Base-by-base conservation (phyloP, 225 moss, liverwort and hornwort species). In the Neckera pumila region DNA sequence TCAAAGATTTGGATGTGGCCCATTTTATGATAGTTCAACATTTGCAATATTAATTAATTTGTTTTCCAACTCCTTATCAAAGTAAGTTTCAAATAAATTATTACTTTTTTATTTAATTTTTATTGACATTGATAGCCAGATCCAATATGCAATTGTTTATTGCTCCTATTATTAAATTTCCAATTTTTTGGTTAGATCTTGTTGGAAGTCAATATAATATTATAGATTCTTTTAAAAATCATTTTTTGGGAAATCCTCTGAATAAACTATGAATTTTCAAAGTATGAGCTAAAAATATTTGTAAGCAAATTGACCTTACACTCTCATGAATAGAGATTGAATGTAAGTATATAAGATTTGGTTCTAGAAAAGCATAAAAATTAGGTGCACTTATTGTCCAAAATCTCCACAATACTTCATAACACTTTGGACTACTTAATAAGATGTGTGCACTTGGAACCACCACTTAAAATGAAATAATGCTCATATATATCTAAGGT, bases 91-190 rank as follows among this genome's bases (percentile, higher is more conserved):
- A 11, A 3, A 45, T 45, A 28, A 43, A 17, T 0, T 43, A 0
- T 17, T 17, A 43, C 28, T 17, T 28, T 2, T 28, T 73, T 3
- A 10, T 8, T 40, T 23, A 8, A 14, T 30, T 28, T 43, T 30
- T 73, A 2, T 0, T 1, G 0, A 38, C 1, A 3, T 2, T 16
- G 1, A 28, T 28, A 43, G 27, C 3, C 5, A 9, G 3, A 1
- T 10, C 3, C 0, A 0, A 1, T 72, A 10, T 6, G 1, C 17
- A 73, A 40, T 73, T 45, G 17, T 3, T 18, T 4, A 30, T 45
- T 73, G 2, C 9, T 7, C 3, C 2, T 45, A 73, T 17, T 16
- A 31, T 18, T 18, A 16, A 71, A 40, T 27, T 43, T 3, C 3
- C 10, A 17, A 18, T 7, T 30, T 73, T 17, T 18, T 18, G 0